Conservation (phyloP, 2,329 filamentous ascomycete genomes). For the Pseudogymnoascus sp. region DNA sequence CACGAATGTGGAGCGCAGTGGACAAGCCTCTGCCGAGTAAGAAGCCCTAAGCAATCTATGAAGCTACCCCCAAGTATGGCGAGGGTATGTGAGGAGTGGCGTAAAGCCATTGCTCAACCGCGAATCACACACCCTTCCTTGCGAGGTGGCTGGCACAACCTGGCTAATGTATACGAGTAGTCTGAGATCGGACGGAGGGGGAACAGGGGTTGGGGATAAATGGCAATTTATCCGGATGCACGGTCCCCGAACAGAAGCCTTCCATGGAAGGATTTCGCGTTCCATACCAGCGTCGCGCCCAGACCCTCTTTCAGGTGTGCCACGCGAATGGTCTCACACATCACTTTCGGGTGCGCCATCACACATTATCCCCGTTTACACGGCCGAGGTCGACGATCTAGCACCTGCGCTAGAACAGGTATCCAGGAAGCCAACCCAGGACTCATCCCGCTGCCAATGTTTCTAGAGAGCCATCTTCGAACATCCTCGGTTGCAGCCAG, state of each 20-base stretch:
- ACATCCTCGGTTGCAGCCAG: not conserved
- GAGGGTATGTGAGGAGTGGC: not conserved
- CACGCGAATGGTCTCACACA: constrained; percentile 2
- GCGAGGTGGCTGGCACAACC: not conserved
- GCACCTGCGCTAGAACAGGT: not conserved
- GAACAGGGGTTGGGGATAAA: not conserved
- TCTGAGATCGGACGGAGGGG: constrained; percentile 4
- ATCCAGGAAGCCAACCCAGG: not conserved
- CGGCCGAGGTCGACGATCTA: not conserved
- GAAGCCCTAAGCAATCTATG: not conserved
- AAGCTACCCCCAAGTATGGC: not conserved
- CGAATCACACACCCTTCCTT: not conserved
- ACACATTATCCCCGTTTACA: not conserved
- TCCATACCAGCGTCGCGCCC: not conserved
- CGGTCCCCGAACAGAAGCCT: constrained; percentile 7
- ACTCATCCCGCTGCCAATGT: not conserved
- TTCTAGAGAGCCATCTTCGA: not conserved
- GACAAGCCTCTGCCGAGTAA: constrained; percentile 6
- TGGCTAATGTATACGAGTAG: not conserved
- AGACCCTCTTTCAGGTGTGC: not conserved
- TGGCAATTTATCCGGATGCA: not conserved
- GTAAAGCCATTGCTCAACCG: not conserved
- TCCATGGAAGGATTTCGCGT: not conserved
- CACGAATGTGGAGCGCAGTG: not conserved
- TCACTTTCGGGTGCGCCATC: not conserved